These are phyloP conservation scores for Alternaria angustiovoidea DNA, from an alignment of 2,329 filamentous ascomycete genomes.

Conservation along the genomic window DNA sequence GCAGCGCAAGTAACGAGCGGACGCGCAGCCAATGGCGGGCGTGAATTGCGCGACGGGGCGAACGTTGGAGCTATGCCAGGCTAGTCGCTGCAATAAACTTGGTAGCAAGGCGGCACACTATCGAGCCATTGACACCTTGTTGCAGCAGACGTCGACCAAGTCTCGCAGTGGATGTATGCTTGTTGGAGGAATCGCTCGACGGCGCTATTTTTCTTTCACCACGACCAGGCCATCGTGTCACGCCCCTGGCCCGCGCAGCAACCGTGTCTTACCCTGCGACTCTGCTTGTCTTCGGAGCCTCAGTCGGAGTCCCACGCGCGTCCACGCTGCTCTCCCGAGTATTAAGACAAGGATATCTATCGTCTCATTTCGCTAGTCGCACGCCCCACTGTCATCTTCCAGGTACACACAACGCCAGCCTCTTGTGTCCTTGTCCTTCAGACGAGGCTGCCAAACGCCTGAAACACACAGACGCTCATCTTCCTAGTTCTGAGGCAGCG, in stretches of 20 bases:
- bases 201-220: neutral
- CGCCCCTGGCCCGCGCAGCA: conserved; percentile 5
- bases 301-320: neutral
- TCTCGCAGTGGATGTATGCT: conserved; percentile 1
- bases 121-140: conserved; percentile 8
- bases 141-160: neutral
- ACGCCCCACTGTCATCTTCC: conserved; percentile 5
- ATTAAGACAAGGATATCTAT: conserved; percentile 5
- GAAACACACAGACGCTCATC: conserved; percentile 16
- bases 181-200: neutral
- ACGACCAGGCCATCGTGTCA: neutral
- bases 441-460: neutral
- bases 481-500: conserved; percentile 12
- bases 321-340: conserved; percentile 3
- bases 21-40: conserved; percentile 24
- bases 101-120: conserved; percentile 13
- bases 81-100: conserved; percentile 19
- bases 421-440: neutral
- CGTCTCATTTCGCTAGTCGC: conserved; percentile 19
- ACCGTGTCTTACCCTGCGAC: conserved; percentile 1
- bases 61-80: conserved; percentile 20
- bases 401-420: conserved; percentile 1
- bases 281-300: conserved; percentile 5
- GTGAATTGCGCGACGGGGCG: conserved; percentile 14
- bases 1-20: conserved; percentile 10